Evolutionary conservation across 1,284 basidiomycete species (phyloP).

Genomic region (Moesziomyces parantarcticus): DNA sequence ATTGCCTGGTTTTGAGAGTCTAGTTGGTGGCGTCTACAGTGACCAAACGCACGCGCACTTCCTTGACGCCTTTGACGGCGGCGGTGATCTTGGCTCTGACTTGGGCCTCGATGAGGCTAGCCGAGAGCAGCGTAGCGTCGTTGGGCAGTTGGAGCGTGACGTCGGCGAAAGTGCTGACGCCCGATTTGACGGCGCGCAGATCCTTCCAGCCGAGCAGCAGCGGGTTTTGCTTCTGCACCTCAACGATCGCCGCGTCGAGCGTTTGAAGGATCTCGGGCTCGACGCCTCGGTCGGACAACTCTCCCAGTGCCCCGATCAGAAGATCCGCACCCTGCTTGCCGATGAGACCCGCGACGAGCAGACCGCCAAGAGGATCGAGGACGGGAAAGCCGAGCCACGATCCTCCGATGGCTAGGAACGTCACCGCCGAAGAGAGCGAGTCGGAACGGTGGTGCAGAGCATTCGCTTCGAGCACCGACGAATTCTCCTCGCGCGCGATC

Average conservation of each 20-base stretch:
- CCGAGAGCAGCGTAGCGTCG: constrained; percentile 39
- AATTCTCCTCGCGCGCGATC: constrained; percentile 88
- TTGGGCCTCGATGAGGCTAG: constrained; percentile 39
- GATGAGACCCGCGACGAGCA: constrained; percentile 89
- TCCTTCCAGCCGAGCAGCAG: constrained; percentile 54
- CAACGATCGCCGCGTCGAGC: constrained; percentile 72
- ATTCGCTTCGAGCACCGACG: constrained; percentile 79
- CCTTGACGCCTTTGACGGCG: constrained; percentile 51
- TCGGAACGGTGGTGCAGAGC: constrained; percentile 87
- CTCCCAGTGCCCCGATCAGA: constrained; percentile 79
- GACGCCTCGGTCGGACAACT: constrained; percentile 86
- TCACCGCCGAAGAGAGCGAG: constrained; percentile 68
- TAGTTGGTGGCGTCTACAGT: constrained; percentile 29
- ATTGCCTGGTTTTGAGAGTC: neutral
- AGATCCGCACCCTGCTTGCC: constrained; percentile 83
- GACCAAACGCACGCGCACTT: constrained; percentile 48
- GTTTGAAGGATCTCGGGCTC: constrained; percentile 73
- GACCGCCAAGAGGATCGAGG: constrained; percentile 91
- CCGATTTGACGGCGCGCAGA: constrained; percentile 56
- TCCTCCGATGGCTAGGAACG: constrained; percentile 71
- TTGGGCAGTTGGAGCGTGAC: constrained; percentile 53
- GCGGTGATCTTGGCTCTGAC: constrained; percentile 39
- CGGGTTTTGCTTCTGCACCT: constrained; percentile 21
- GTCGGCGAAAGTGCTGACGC: constrained; percentile 60
- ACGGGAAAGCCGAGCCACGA: constrained; percentile 85